A percentile compares a stretch with the other conserved stretches of the same genome.
phyloP scores from a whole-genome alignment of 768 basidiomycete genomes.

The Ephemerocybe angulata region DNA sequence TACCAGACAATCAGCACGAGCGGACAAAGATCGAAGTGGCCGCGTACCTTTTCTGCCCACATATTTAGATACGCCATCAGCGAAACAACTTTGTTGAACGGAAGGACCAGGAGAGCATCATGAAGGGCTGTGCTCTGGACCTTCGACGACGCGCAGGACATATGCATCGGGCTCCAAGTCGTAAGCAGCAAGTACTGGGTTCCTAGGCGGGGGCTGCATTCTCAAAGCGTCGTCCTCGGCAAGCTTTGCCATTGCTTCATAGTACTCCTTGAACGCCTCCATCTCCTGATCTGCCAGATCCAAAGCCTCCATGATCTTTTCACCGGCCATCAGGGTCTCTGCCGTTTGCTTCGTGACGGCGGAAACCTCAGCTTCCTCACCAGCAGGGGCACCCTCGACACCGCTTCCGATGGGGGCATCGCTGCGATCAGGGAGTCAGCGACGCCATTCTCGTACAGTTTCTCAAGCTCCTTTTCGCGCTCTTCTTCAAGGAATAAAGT shows the following conservation, averaged over 20 bases:
- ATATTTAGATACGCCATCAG: slow-evolving; percentile 85
- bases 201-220: slow-evolving; percentile 70
- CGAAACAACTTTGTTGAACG: slow-evolving; percentile 85
- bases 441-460: slow-evolving; percentile 76
- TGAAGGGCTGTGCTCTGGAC: slow-evolving; percentile 79
- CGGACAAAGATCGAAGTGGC: slow-evolving; percentile 8
- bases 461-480: slow-evolving; percentile 90
- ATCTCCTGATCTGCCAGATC: slow-evolving; percentile 86
- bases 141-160: slow-evolving; percentile 79
- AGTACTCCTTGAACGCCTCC: slow-evolving; percentile 58
- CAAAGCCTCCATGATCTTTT: slow-evolving; percentile 93
- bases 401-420: slow-evolving; percentile 52
- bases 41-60: slow-evolving; percentile 79
- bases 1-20: slow-evolving; percentile 25
- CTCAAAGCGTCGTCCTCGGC: slow-evolving; percentile 56
- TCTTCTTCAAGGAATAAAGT: slow-evolving; percentile 93
- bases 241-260: slow-evolving; percentile 59
- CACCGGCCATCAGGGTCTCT: slow-evolving; percentile 96
- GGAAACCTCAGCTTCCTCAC: slow-evolving; percentile 60
- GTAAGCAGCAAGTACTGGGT: slow-evolving; percentile 78
- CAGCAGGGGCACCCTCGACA: slow-evolving; percentile 43
- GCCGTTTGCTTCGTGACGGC: slow-evolving; percentile 86
- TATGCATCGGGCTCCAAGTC: slow-evolving; percentile 80
- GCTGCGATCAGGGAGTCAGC: slow-evolving; percentile 64
- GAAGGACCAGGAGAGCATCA: slow-evolving; percentile 89